Base-by-base conservation (phyloP, 352 stramenopile species). In the Globisporangium paddicum region DNA sequence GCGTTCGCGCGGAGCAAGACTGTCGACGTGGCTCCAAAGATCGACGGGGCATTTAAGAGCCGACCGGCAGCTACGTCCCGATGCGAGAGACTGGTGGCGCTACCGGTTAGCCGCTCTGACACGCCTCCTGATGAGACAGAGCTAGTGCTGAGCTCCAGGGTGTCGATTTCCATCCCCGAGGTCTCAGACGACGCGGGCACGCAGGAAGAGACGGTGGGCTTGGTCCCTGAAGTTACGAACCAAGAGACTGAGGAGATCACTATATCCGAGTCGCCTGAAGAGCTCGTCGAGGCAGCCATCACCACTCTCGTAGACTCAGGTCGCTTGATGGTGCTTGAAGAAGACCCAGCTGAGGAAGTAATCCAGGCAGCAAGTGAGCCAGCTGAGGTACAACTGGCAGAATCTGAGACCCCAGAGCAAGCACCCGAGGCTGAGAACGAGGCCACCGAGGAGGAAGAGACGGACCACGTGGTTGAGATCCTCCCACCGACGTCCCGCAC, bases 391-490 rank as follows among this genome's bases (percentile, higher is more conserved):
- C 44, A 50, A 8, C 6, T 14, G 6, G 1, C 2, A 0, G 55
- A 30, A 10, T 21, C 9, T 2, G 55, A 47, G 32, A 42, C 1
- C 9, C 28, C 47, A 10, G 57, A 63, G 57, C 38, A 50, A 50
- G 37, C 47, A 19, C 42, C 50, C 10, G 51, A 60, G n/a, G 49
- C 49, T 44, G 51, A 40, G 14, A 42, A 45, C 28, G 51, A 58
- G n/a, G 44, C 45, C 37, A 28, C 37, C 5, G 51, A 48, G 38
- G 49, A 48, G 1, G 51, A 65, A 51, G 23, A 51, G 13, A 5
- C 26, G 14, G 51, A 65, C 14, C 59, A 18, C 19, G 52, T 65
- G 18, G 48, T 63, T n/a, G 25, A 58, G 8, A 48, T 52, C 23
- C 30, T 58, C 2, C 41, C 52, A 3, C 30, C 32, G 34, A 40